phyloP scores from a whole-genome alignment of 225 moss, liverwort and hornwort genomes.

The Pleurozium schreberi region DNA sequence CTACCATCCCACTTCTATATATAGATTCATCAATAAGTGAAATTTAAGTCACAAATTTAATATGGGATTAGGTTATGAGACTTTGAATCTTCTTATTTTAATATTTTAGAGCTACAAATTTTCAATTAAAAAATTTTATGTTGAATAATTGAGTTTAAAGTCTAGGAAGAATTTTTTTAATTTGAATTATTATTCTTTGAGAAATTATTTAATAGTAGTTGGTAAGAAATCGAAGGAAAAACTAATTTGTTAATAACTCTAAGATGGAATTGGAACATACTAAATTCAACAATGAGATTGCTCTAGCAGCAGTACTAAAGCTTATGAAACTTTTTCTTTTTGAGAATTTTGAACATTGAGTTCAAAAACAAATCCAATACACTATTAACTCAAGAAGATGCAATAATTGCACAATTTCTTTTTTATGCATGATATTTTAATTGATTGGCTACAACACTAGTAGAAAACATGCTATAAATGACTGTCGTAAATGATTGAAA shows the following conservation, averaged over 20 bases:
- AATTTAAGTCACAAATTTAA: no score
- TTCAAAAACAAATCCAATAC: not conserved
- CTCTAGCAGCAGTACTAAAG: not conserved
- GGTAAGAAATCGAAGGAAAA: not conserved
- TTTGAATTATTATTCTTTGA: not conserved
- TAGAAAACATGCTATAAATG: no score
- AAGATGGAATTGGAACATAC: not conserved
- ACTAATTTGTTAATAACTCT: not conserved
- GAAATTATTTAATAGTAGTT: no score
- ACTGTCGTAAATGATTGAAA: no score
- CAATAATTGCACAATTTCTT: no score
- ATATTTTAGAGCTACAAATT: not conserved
- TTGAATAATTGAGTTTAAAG: not conserved
- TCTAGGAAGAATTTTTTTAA: not conserved
- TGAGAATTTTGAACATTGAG: not conserved
- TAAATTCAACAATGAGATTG: not conserved
- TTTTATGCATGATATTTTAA: no score
- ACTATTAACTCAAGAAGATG: not conserved
- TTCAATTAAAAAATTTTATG: not conserved
- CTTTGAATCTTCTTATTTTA: not conserved
- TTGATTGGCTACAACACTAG: no score
- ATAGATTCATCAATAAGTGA: no score
- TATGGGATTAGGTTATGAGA: no score
- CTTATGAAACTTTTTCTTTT: not conserved
- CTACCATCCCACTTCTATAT: no score